Evolutionary conservation across 2,329 filamentous ascomycete species (phyloP), one percentile per base, ranked within the genome.

Genomic region (Cladophialophora chaetospira): DNA sequence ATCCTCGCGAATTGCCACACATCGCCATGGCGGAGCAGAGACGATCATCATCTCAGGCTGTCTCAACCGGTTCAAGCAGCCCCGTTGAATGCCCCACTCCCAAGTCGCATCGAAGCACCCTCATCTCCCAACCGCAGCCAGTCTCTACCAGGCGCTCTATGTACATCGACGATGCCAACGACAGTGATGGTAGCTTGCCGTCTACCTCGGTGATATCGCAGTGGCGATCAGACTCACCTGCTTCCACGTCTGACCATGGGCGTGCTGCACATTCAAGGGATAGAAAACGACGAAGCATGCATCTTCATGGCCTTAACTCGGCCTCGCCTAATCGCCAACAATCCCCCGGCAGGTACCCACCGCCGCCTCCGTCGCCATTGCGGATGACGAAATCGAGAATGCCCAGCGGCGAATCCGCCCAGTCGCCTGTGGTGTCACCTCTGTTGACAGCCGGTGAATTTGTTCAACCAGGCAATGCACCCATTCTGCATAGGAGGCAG

Each of bases 61-160:
- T 85, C 25, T 96, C 91, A 1, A 93, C 89, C 1, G 82, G 89
- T 61, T 96, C 94, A 3, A 94, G 85, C 70, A 99, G 94, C 69
- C 94, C 94, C 0, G 86, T 86, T 70, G 92, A 95, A 72, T 94
- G 91, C 60, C 89, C 89, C 9, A 99, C 94, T 3, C 94, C 94
- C 9, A 87, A 90, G 61, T 97, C 93, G 0, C 87, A 93, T 66
- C 85, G 83, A 48, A 83, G 82, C 61, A 76, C 77, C 61, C 74
- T 87, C 13, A 73, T 87, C 3, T 78, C 81, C 5, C 83, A 83
- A 53, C 76, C 81, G 49, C 81, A 78, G 53, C 71, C 71, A 9
- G 72, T 89, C 52, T 88, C 86, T 52, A 89, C 92, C 53, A 84
- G 91, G 25, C 87, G 86, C 3, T 92, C 91, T 0, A 80, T 94